Evolutionary conservation across 306 rosid species (phyloP).

Genomic region (Pyrus pyrifolia): DNA sequence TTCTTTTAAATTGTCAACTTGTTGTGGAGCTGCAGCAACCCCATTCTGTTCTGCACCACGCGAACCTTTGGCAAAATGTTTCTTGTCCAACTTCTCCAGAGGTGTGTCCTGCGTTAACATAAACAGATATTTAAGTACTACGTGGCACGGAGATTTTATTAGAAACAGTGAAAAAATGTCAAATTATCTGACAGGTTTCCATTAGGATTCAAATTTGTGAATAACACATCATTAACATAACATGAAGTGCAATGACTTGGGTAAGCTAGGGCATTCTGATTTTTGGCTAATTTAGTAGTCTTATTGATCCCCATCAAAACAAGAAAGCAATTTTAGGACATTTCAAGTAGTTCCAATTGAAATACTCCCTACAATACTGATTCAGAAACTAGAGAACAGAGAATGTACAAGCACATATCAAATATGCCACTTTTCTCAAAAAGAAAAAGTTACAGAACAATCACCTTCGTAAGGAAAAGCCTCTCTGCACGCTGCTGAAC

Average conservation of each 20-base stretch:
- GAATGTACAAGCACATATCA: not conserved
- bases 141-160: not conserved
- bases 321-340: not conserved
- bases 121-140: slow-evolving; percentile 7
- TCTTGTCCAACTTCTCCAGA: slow-evolving; percentile 77
- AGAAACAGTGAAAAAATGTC: not conserved
- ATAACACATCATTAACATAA: not conserved
- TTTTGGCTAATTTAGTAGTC: not conserved
- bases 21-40: slow-evolving; percentile 39
- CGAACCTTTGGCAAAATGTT: slow-evolving; percentile 74
- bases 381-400: not conserved
- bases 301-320: not conserved
- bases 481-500: slow-evolving; percentile 97
- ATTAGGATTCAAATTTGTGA: not conserved
- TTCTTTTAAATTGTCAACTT: slow-evolving; percentile 56
- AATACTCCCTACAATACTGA: not conserved
- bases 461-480: slow-evolving; percentile 88
- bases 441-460: not conserved
- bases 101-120: slow-evolving; percentile 61
- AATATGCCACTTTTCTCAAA: not conserved
- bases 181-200: not conserved
- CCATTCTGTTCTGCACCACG: slow-evolving; percentile 47
- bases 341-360: not conserved
- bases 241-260: not conserved
- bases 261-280: not conserved